Conservation (phyloP, 805 yeast genomes). For the Ogataea methanolica region DNA sequence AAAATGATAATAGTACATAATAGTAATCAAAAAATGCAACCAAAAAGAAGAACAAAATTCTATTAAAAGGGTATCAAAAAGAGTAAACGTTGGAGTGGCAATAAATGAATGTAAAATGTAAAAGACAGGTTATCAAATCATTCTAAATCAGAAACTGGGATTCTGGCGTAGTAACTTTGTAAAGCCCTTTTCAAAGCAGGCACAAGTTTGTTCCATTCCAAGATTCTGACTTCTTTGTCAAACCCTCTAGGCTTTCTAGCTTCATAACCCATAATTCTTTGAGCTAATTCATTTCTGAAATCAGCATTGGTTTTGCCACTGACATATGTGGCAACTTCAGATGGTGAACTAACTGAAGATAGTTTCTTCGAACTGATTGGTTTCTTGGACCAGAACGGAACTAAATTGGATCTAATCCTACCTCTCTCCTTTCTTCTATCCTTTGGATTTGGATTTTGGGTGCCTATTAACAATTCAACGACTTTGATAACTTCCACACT, state of each 20-base stretch:
- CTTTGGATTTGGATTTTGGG: slow-evolving; percentile 38
- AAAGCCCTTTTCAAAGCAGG: slow-evolving; percentile 61
- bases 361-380: slow-evolving; percentile 46
- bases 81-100: too few relatives aligned
- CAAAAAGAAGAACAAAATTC: too few relatives aligned
- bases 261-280: slow-evolving; percentile 61
- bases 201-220: slow-evolving; percentile 54
- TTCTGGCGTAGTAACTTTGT: slow-evolving; percentile 60
- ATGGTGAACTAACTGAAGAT: slow-evolving; percentile 7
- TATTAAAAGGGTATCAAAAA: too few relatives aligned
- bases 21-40: too few relatives aligned
- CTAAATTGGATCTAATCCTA: slow-evolving; percentile 60
- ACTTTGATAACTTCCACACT: slow-evolving; percentile 64
- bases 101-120: too few relatives aligned
- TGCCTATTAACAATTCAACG: slow-evolving; percentile 56
- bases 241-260: slow-evolving; percentile 62
- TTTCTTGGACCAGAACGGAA: slow-evolving; percentile 62
- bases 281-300: slow-evolving; percentile 51
- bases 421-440: slow-evolving; percentile 61
- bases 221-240: slow-evolving; percentile 61
- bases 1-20: too few relatives aligned
- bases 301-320: slow-evolving; percentile 27
- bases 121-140: not conserved
- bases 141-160: slow-evolving; percentile 31
- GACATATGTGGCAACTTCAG: not conserved